phyloP scores from a whole-genome alignment of 495 filamentous ascomycete genomes.

The Elaphomyces granulatus region DNA sequence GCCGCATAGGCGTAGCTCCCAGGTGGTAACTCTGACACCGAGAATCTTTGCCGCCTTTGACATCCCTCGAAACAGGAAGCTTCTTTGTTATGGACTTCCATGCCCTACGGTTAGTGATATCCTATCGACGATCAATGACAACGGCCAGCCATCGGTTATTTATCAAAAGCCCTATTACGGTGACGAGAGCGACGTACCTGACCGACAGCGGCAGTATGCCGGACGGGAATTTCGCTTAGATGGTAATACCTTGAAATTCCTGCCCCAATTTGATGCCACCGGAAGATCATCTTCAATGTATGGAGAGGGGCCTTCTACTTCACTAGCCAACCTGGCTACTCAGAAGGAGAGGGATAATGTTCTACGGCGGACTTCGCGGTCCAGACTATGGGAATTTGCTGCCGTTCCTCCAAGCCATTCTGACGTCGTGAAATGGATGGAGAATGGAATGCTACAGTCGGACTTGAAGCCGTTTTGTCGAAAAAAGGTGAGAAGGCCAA shows the following conservation, averaged over 20 bases:
- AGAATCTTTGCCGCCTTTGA: conserved; percentile 19
- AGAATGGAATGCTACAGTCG: conserved; percentile 8
- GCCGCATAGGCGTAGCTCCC: not conserved
- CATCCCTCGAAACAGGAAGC: conserved; percentile 9
- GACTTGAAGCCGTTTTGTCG: not conserved
- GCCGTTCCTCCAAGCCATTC: conserved; percentile 49
- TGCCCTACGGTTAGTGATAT: conserved; percentile 20
- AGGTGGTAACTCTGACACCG: conserved; percentile 3
- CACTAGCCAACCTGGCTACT: conserved; percentile 30
- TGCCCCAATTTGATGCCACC: conserved; percentile 63
- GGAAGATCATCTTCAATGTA: conserved; percentile 40
- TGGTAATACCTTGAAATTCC: conserved; percentile 57
- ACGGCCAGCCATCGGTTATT: conserved; percentile 40
- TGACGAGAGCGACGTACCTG: conserved; percentile 73
- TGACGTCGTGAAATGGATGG: conserved; percentile 60
- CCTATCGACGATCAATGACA: conserved; percentile 16
- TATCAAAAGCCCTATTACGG: conserved; percentile 85
- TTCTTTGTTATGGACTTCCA: conserved; percentile 16
- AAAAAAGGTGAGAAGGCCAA: conserved; percentile 9
- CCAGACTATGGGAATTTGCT: conserved; percentile 30
- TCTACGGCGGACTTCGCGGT: conserved; percentile 25
- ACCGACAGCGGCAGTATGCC: conserved; percentile 66
- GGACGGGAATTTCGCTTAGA: conserved; percentile 73
- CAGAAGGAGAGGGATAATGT: conserved; percentile 36
- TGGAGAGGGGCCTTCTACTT: conserved; percentile 33